Evolutionary conservation across 805 yeast genomes (phyloP).

Genomic region (Candida nemodendra): DNA sequence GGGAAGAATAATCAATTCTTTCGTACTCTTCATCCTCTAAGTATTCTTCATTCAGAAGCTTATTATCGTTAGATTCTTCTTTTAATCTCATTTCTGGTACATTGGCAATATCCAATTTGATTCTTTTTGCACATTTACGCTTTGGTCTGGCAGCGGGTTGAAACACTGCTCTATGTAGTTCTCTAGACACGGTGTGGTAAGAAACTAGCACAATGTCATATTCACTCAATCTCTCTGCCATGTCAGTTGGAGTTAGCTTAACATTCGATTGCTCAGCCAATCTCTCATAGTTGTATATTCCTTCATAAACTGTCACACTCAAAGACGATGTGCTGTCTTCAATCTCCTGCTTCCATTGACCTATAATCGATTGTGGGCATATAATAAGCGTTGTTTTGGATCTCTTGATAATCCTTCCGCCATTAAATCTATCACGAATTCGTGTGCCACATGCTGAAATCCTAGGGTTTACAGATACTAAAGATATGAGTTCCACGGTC

Average conservation of each 20-base stretch:
- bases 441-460: constrained; percentile 24
- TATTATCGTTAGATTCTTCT: constrained; percentile 6
- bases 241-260: constrained; percentile 27
- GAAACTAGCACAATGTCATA: constrained; percentile 83
- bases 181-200: constrained; percentile 66
- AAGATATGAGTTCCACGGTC: constrained; percentile 78
- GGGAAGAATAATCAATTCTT: constrained; percentile 67
- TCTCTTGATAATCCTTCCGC: constrained; percentile 44
- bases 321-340: constrained; percentile 55
- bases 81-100: constrained; percentile 2
- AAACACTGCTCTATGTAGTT: constrained; percentile 75
- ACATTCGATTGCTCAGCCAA: constrained; percentile 31
- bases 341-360: constrained; percentile 86
- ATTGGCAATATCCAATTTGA: constrained; percentile 8
- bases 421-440: constrained; percentile 39
- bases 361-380: constrained; percentile 79
- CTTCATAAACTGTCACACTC: constrained; percentile 62
- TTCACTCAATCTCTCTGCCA: constrained; percentile 54
- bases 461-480: constrained; percentile 62
- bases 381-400: constrained; percentile 76
- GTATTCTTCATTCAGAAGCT: constrained; percentile 18
- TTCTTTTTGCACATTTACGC: constrained; percentile 36
- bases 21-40: constrained; percentile 20
- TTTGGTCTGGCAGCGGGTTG: constrained; percentile 56
- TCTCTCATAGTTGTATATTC: constrained; percentile 38